Conservation (phyloP, 129 eudicot genomes). For the Saussurea involucrata region DNA sequence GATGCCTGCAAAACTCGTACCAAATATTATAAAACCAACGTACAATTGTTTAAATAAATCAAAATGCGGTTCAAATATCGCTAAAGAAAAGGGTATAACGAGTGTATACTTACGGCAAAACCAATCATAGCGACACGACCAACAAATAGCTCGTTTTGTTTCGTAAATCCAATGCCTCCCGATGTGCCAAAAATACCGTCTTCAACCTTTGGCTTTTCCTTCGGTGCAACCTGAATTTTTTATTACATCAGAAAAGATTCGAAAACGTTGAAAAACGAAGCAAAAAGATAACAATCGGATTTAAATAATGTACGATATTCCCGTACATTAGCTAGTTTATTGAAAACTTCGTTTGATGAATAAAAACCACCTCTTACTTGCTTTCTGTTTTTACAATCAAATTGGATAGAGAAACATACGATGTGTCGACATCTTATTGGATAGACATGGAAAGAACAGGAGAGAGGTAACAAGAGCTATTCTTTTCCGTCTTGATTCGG, state of each 20-base stretch:
- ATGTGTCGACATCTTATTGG: no score
- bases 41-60: not conserved
- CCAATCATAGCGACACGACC: constrained; percentile 99
- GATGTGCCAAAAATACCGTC: constrained; percentile 98
- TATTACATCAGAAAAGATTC: not conserved
- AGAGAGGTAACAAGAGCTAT: no score
- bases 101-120: constrained; percentile 67
- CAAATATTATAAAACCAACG: not conserved
- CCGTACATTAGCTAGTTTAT: not conserved
- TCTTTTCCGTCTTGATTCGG: no score
- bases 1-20: constrained; percentile 68
- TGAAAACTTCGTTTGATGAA: no score
- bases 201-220: constrained; percentile 70
- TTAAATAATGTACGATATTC: not conserved
- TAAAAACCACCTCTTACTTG: no score
- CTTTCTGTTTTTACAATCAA: no score
- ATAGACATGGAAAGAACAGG: no score
- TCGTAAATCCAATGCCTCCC: constrained; percentile 95
- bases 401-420: no score
- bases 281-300: not conserved
- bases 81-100: not conserved
- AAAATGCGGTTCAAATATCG: not conserved
- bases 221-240: constrained; percentile 10
- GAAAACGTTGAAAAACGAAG: not conserved
- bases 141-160: constrained; percentile 95